Conservation (phyloP, 345 rosid genomes). For the Gossypium raimondii region DNA sequence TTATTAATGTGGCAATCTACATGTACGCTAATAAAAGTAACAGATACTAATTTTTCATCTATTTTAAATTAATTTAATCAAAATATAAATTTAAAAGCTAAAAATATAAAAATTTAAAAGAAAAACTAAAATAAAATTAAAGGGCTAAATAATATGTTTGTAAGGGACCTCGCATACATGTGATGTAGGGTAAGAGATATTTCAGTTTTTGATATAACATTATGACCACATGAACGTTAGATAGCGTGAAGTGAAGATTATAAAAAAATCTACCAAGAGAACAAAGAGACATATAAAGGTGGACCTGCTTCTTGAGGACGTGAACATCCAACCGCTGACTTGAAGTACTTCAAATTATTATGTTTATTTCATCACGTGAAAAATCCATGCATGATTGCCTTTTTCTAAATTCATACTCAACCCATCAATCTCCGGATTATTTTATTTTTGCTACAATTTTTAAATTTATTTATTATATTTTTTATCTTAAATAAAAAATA, state of each 20-base stretch:
- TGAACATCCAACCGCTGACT: neutral
- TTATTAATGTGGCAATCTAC: too few species aligned
- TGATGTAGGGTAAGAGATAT: neutral
- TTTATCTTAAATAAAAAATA: neutral
- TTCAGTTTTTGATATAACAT: neutral
- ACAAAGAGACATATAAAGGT: neutral
- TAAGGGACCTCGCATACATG: too few species aligned
- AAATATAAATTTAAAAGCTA: too few species aligned
- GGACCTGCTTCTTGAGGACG: constrained; percentile 6
- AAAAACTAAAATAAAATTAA: too few species aligned
- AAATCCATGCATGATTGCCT: neutral
- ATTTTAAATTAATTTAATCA: too few species aligned
- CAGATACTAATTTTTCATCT: too few species aligned
- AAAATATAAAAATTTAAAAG: too few species aligned
- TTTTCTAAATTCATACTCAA: too few species aligned
- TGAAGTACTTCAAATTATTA: neutral
- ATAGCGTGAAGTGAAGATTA: neutral
- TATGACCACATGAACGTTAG: neutral
- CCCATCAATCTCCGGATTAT: too few species aligned
- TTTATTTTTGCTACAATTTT: neutral
- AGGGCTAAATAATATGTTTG: too few species aligned
- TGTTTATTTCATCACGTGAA: neutral
- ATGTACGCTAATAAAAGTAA: too few species aligned
- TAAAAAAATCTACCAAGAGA: neutral
- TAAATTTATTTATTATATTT: neutral